Evolutionary conservation across 2,329 filamentous ascomycete species (phyloP).

Genomic region (Blastomyces parvus): DNA sequence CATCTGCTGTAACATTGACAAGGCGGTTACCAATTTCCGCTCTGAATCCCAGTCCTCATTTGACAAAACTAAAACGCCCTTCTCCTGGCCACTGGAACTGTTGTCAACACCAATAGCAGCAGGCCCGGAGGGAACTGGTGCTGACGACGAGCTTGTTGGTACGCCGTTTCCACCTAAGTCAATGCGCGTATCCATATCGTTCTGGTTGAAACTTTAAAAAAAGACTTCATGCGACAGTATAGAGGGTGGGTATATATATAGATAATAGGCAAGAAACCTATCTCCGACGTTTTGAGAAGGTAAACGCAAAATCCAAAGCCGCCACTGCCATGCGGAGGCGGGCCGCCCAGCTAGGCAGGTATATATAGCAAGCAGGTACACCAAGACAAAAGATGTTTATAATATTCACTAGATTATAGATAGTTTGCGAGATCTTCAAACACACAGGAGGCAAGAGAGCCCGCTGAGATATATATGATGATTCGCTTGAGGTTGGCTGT

Average conservation of each 20-base stretch:
- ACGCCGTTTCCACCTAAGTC: not conserved
- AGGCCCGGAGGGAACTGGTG: not conserved
- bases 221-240: not conserved
- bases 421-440: not conserved
- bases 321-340: not conserved
- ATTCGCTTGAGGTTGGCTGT: not conserved
- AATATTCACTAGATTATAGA: not conserved
- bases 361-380: not conserved
- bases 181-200: not conserved
- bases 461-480: not conserved
- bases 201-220: not conserved
- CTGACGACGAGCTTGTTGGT: not conserved
- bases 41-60: slow-evolving; percentile 26
- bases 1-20: slow-evolving; percentile 33
- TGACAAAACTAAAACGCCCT: not conserved
- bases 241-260: not conserved
- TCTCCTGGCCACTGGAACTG: not conserved
- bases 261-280: not conserved
- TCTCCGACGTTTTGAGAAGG: not conserved
- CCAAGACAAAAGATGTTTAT: not conserved
- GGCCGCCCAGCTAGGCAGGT: not conserved
- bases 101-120: not conserved
- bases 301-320: not conserved
- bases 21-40: slow-evolving; percentile 31
- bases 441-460: not conserved